Conservation (phyloP, 768 basidiomycete genomes). For the Tylopilus intermedius region DNA sequence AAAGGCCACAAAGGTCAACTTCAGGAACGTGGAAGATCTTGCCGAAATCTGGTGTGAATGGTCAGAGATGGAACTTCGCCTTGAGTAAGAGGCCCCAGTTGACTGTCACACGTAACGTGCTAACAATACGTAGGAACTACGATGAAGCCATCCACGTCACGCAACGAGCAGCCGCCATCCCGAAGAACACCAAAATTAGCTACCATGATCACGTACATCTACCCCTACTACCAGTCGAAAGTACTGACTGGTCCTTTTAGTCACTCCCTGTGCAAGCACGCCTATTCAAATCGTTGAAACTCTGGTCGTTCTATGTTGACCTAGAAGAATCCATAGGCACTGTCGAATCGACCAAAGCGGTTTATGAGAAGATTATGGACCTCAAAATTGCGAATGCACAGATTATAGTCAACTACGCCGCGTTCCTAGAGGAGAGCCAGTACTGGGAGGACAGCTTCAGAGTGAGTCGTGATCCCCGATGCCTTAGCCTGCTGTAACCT, state of each 20-base stretch:
- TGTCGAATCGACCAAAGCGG: constrained; percentile 83
- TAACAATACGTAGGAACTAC: constrained; percentile 66
- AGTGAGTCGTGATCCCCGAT: constrained; percentile 47
- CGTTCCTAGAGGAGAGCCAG: constrained; percentile 94
- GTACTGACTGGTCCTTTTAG: constrained; percentile 37
- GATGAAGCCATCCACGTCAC: constrained; percentile 93
- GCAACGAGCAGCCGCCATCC: constrained; percentile 91
- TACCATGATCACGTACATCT: constrained; percentile 87
- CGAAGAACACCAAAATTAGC: constrained; percentile 84
- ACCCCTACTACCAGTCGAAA: not conserved
- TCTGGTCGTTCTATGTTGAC: constrained; percentile 99
- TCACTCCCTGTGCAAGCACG: constrained; percentile 80
- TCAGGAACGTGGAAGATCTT: constrained; percentile 93
- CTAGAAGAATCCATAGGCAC: constrained; percentile 96
- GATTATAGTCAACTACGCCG: constrained; percentile 93
- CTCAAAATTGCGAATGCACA: constrained; percentile 97
- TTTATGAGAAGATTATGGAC: constrained; percentile 95
- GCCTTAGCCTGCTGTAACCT: constrained; percentile 5
- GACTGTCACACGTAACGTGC: not conserved
- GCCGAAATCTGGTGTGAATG: constrained; percentile 99
- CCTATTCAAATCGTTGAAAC: constrained; percentile 94
- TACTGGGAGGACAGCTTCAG: constrained; percentile 99
- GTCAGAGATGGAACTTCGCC: constrained; percentile 96
- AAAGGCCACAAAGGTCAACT: constrained; percentile 86
- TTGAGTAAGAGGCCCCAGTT: constrained; percentile 61